Evolutionary conservation across 805 yeast genomes (phyloP).

Genomic region (Zygotorulaspora chibaensis): DNA sequence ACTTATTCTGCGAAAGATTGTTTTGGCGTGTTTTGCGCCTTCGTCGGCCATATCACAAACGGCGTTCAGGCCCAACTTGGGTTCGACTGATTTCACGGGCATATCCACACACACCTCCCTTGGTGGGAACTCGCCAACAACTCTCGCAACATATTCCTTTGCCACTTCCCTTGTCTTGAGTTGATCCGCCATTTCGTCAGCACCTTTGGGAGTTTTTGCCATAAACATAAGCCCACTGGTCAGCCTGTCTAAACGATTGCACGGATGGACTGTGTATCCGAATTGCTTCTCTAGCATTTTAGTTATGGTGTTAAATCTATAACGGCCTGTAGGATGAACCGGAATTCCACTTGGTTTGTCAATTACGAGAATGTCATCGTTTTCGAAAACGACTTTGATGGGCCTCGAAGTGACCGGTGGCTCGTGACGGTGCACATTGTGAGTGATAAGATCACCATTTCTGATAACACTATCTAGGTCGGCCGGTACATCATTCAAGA

Average conservation of each 20-base stretch:
- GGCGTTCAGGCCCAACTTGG: slow-evolving; percentile 64
- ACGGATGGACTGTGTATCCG: slow-evolving; percentile 68
- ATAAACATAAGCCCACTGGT: slow-evolving; percentile 93
- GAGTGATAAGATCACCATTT: slow-evolving; percentile 81
- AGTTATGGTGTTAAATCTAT: slow-evolving; percentile 70
- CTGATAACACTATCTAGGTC: slow-evolving; percentile 57
- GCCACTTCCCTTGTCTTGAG: slow-evolving; percentile 66
- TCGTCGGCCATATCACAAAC: slow-evolving; percentile 36
- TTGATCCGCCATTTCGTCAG: slow-evolving; percentile 70
- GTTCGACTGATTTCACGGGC: slow-evolving; percentile 68
- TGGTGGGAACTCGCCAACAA: slow-evolving; percentile 80
- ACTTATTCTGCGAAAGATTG: slow-evolving; percentile 63
- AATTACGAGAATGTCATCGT: slow-evolving; percentile 71
- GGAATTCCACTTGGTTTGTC: slow-evolving; percentile 96
- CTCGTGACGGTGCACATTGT: slow-evolving; percentile 82
- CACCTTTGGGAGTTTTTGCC: slow-evolving; percentile 76
- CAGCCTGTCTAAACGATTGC: slow-evolving; percentile 82
- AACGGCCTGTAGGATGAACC: slow-evolving; percentile 91
- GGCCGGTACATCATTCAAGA: slow-evolving; percentile 65
- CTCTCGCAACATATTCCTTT: slow-evolving; percentile 85
- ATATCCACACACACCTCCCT: slow-evolving; percentile 53
- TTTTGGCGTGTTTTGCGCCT: slow-evolving; percentile 61
- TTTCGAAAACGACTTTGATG: slow-evolving; percentile 65
- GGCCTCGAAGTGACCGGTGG: slow-evolving; percentile 65
- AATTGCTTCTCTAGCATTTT: slow-evolving; percentile 69